A percentile compares a stretch with the other conserved stretches of the same genome.
Conservation (phyloP, 805 yeast species). For the Clavispora carvajalis region DNA sequence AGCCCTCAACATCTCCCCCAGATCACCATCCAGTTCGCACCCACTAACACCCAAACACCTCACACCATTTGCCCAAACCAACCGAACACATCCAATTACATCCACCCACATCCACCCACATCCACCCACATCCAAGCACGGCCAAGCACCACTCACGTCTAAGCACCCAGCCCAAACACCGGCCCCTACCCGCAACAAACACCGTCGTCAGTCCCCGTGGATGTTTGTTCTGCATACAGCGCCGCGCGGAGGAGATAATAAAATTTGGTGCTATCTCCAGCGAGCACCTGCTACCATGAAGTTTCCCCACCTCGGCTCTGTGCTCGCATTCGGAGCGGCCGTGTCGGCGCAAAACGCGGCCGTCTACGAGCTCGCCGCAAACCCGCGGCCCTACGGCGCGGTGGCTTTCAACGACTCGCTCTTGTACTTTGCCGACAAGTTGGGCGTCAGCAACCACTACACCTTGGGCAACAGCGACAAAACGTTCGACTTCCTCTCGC, state of each 20-base stretch:
- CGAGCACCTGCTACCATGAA: constrained; percentile 10
- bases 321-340: constrained; percentile 8
- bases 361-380: constrained; percentile 12
- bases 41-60: no score
- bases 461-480: constrained; percentile 23
- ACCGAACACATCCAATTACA: no score
- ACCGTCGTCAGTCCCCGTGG: no score
- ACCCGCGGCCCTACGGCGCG: not conserved
- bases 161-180: no score
- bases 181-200: not conserved
- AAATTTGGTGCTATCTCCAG: constrained; percentile 1
- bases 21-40: no score
- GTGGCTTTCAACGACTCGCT: constrained; percentile 26
- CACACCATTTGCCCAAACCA: not conserved
- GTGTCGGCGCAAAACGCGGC: constrained; percentile 13
- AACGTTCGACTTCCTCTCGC: constrained; percentile 23
- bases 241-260: constrained; percentile 4
- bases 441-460: constrained; percentile 35
- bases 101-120: no score
- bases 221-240: constrained; percentile 6
- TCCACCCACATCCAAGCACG: no score
- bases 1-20: no score
- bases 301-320: constrained; percentile 11
- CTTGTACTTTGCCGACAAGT: constrained; percentile 41
- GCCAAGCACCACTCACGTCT: no score